These are phyloP conservation scores for Fusarium duplospermum DNA, from an alignment of 2,329 filamentous ascomycete species.

Conservation along the genomic window DNA sequence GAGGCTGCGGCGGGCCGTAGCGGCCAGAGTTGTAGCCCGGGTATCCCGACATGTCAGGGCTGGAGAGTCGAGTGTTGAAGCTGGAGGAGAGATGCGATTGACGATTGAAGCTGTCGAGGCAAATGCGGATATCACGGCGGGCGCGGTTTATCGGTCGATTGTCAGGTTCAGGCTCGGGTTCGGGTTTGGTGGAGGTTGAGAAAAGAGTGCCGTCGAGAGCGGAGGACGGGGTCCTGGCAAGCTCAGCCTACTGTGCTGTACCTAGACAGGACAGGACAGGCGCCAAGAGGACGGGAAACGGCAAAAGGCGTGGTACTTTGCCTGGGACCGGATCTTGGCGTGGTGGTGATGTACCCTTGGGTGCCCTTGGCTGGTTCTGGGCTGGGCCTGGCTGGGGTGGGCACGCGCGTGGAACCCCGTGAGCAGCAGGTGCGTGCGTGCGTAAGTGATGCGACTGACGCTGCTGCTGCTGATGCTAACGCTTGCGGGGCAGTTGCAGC, in stretches of 20 bases:
- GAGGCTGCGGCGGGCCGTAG: conserved; percentile 51
- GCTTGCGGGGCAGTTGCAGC: conserved; percentile 30
- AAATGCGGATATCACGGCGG: not conserved
- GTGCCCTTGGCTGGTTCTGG: not conserved
- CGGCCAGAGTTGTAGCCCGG: conserved; percentile 65
- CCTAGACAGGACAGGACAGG: conserved; percentile 28
- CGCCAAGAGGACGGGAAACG: conserved; percentile 31
- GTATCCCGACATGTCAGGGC: conserved; percentile 70
- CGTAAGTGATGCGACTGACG: conserved; percentile 19
- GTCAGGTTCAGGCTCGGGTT: conserved; percentile 14
- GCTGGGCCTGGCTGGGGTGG: not conserved
- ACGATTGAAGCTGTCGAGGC: not conserved
- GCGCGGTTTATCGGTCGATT: not conserved
- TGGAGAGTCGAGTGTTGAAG: conserved; percentile 2
- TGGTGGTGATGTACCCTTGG: conserved; percentile 18
- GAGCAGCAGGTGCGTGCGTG: conserved; percentile 12
- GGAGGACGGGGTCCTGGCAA: conserved; percentile 14
- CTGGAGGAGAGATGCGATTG: not conserved
- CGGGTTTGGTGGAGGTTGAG: conserved; percentile 23
- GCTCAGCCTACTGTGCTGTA: not conserved
- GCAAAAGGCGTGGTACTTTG: conserved; percentile 28
- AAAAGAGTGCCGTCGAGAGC: conserved; percentile 1
- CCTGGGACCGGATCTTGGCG: conserved; percentile 12
- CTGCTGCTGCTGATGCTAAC: conserved; percentile 1
- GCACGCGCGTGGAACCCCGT: conserved; percentile 19